Evolutionary conservation across 129 eudicot genomes (phyloP).

Genomic region (sunflower (Helianthus annuus)): HanXRQr2.0-SUNRISE NC_035444.2:67250261-67250760

Average conservation of each 20-base stretch:
- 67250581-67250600: conserved; percentile 18
- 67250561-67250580: conserved; percentile 32
- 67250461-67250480: conserved; percentile 32
- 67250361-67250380: not conserved
- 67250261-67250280: no score
- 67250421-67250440: conserved; percentile 29
- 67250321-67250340: no score
- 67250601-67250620: conserved; percentile 18
- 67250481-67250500: conserved; percentile 21
- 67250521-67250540: conserved; percentile 29
- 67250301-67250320: no score
- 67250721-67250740: conserved; percentile 18
- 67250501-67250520: conserved; percentile 16
- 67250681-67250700: conserved; percentile 27
- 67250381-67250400: conserved; percentile 20
- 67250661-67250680: conserved; percentile 21
- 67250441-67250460: conserved; percentile 25
- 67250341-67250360: no score
- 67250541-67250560: conserved; percentile 20
- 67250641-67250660: conserved; percentile 29
- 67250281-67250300: no score
- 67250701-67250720: conserved; percentile 24
- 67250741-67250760: conserved; percentile 26
- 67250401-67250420: conserved; percentile 25
- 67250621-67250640: conserved; percentile 28